Base-by-base conservation (phyloP, 108 stramenopile species). In the Cyclotella atomus region DNA sequence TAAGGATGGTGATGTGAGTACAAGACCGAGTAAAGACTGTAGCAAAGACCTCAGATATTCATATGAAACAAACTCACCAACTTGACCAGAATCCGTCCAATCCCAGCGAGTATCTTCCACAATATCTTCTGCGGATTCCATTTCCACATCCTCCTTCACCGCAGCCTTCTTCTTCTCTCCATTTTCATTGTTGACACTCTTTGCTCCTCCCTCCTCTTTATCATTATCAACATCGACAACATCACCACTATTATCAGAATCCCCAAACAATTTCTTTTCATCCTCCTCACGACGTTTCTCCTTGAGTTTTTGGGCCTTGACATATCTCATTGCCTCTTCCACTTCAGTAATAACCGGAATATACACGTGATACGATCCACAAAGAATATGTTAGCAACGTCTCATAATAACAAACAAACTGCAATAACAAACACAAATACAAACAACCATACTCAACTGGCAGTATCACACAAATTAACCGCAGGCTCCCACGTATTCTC, bases 401-500 rank as follows among this genome's bases (percentile, higher is more conserved):
- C n/a, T 17, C 49, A 50, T 17, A 4, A 27, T 29, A 33, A 15
- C 15, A 25, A 59, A 33, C 23, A 0, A 34, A 41, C 38, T 6
- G 12, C 38, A 41, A 41, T 12, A 41, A 41, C 38, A 41, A 41
- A 12, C 12, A 59, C 56, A 29, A 32, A 28, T 3, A 30, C 21
- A 63, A 12, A 46, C 34, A 21, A 61, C 8, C 17, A 38, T 12
- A 49, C 77, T 55, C 76, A 43, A 71, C 75, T 73, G 15, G 84
- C 85, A 47, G 84, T 68, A 73, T 86, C 85, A 59, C 87, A 84
- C 3, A 90, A 59, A 66, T 88, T 90, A 4, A 43, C 43, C 12
- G 69, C 77, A 0, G 87, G 85, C 77, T 90, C 89, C 89, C 89
- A 90, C 28, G 89, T 88, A 66, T 85, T 81, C 14, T 82, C 77